phyloP scores from a whole-genome alignment of 768 basidiomycete species.

The Suillus decipiens region DNA sequence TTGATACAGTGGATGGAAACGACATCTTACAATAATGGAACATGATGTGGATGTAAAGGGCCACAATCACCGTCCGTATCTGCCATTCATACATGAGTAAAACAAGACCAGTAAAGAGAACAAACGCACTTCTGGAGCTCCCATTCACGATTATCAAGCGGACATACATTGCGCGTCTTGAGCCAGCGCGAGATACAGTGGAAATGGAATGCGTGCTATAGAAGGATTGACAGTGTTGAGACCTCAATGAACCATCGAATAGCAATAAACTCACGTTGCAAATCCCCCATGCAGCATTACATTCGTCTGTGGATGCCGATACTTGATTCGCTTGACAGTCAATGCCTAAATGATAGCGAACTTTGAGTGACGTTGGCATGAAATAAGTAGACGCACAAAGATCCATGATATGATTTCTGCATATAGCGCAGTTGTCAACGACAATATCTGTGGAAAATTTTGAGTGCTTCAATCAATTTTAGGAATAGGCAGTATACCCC shows the following conservation, averaged over 20 bases:
- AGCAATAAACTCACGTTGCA: slow-evolving; percentile 69
- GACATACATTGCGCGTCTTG: slow-evolving; percentile 96
- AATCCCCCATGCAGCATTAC: slow-evolving; percentile 98
- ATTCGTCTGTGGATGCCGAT: slow-evolving; percentile 94
- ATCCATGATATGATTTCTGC: slow-evolving; percentile 99
- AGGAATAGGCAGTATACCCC: slow-evolving; percentile 60
- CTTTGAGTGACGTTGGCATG: slow-evolving; percentile 8
- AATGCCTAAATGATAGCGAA: slow-evolving; percentile 66
- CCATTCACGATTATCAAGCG: slow-evolving; percentile 95
- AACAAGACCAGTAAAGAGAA: too few species aligned
- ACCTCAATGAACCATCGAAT: neutral
- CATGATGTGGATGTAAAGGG: neutral
- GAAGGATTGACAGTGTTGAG: neutral
- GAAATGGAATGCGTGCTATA: slow-evolving; percentile 97
- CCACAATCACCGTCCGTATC: slow-evolving; percentile 5
- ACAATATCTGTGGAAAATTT: slow-evolving; percentile 73
- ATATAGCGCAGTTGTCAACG: slow-evolving; percentile 99
- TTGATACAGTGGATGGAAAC: slow-evolving; percentile 2
- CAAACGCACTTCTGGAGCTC: slow-evolving; percentile 87
- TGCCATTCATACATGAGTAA: neutral
- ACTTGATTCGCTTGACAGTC: slow-evolving; percentile 99
- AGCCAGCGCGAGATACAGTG: slow-evolving; percentile 99
- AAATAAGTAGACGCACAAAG: slow-evolving; percentile 65
- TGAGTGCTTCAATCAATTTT: slow-evolving; percentile 5
- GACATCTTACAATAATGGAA: slow-evolving; percentile 1